Base-by-base conservation (phyloP, 495 filamentous ascomycete genomes). In the Corynascus novoguineensis region DNA sequence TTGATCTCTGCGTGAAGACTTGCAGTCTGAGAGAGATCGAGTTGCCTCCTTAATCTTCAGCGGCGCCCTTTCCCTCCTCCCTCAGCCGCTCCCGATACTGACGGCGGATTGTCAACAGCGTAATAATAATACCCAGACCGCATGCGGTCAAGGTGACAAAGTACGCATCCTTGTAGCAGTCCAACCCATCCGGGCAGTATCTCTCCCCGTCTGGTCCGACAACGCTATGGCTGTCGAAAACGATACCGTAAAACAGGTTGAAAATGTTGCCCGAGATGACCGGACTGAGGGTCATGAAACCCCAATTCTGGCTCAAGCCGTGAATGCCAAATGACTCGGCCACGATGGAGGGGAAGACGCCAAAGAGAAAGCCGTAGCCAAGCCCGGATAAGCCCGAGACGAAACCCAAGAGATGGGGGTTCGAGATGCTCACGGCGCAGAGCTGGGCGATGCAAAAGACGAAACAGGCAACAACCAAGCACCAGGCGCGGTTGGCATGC, bases 311-410 rank as follows among this genome's bases (percentile, higher is more conserved):
- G 61, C 81, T 86, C 19, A 98, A 76, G n/a, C 93, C 92, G 57
- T 83, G 77, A 35, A 96, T 84, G 27, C 95, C 93, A 68, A 98
- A 98, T 3, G 87, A 84, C 65, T 97, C 92, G 12, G 92, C 88
- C 4, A 91, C 86, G 47, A 98, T 83, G 1, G 95, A 88, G 9
- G 93, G 95, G 73, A 88, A 96, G 51, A 95, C 90, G 62, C 95
- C 93, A 66, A 97, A 97, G 3, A 97, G 78, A 63, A 96, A 89
- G 0, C 93, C 93, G 73, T 98, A 98, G 5, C 84, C 93, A 7
- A 97, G 75, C 12, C 93, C 93, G 5, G 87, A 95, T 40, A 96
- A 78, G 2, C 80, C 80, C 1, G 92, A 96, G 29, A 97, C 85
- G 37, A 88, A 69, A 59, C 79, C 83, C 4, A 97, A 84, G 31